Evolutionary conservation across 2,329 filamentous ascomycete species (phyloP).

Genomic region (Exophiala alcalophila): DNA sequence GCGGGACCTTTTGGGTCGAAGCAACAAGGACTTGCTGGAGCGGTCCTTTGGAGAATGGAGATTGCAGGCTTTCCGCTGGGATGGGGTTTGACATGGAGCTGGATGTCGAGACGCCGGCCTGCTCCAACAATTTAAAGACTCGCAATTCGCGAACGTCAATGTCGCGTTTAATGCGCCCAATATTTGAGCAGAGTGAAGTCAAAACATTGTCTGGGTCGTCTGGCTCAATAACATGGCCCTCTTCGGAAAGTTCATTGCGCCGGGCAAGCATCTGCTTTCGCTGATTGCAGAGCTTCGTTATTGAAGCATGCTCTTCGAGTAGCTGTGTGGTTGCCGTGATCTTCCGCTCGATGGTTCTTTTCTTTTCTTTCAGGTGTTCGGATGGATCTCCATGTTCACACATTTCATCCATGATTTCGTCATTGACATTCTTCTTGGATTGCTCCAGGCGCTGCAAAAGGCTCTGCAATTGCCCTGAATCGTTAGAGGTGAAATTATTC

Average conservation of each 20-base stretch:
- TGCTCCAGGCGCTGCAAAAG: slow-evolving; percentile 24
- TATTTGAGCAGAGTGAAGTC: slow-evolving; percentile 17
- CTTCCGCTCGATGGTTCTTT: slow-evolving; percentile 34
- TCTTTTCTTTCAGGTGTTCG: slow-evolving; percentile 15
- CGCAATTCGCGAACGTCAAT: slow-evolving; percentile 19
- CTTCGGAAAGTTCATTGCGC: slow-evolving; percentile 34
- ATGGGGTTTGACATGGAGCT: slow-evolving; percentile 2
- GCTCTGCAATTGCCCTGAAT: slow-evolving; percentile 15
- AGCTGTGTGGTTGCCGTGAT: slow-evolving; percentile 37
- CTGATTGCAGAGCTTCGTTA: slow-evolving; percentile 14
- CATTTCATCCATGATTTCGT: slow-evolving; percentile 26
- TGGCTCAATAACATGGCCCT: slow-evolving; percentile 21
- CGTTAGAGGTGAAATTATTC: slow-evolving; percentile 16
- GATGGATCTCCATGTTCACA: slow-evolving; percentile 28
- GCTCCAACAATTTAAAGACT: slow-evolving; percentile 17
- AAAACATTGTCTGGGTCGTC: slow-evolving; percentile 22
- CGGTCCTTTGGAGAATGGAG: neutral
- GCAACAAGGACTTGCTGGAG: slow-evolving; percentile 28
- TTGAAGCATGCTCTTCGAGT: slow-evolving; percentile 34
- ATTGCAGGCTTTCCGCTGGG: neutral
- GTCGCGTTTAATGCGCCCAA: slow-evolving; percentile 18
- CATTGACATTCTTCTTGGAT: slow-evolving; percentile 20
- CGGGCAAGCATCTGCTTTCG: slow-evolving; percentile 27
- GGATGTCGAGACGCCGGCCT: slow-evolving; percentile 20
- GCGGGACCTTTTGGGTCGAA: slow-evolving; percentile 26